Base-by-base conservation (phyloP, 805 yeast genomes). In the Wickerhamomyces rabaulensis region DNA sequence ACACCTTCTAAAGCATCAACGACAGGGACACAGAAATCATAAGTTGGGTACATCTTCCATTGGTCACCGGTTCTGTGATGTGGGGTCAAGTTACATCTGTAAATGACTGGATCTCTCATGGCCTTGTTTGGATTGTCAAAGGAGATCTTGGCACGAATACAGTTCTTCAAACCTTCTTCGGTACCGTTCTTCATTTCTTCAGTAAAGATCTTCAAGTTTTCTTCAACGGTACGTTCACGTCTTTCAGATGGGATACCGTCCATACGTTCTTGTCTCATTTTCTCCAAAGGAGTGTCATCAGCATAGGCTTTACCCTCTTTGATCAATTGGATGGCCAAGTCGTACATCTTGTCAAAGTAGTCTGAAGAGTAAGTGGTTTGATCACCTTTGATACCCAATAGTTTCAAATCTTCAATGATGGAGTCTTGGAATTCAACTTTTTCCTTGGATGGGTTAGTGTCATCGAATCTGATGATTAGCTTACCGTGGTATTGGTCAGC, bases 261-360 rank as follows among this genome's bases (percentile, higher is more conserved):
- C 87, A 88, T 89, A 79, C 99, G 87, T 76, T 94, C 96, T 64
- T 91, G 96, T 74, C 99, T 87, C 99, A 94, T 94, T 67, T 79
- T 76, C 63, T 92, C 98, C 59, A 81, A 80, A 44, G 91, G 87
- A 40, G 99, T 94, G 63, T 94, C 98, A 65, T 94, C 99, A 75
- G 96, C 87, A 74, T 94, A 94, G 39, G 99, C 99, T 57, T 87
- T 84, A 52, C 97, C 98, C 48, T 87, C 96, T 70, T 88, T 87
- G 75, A 94, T 94, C 82, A 92, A 68, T 65, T 87, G 70, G 50
- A 92, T 65, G 50, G 96, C 94, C 52, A 79, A 75, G 26, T 89
- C 92, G 69, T 87, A 91, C 97, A 94, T 91, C 58, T 80, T 66
- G 54, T 88, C 83, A 69, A 94, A 94, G 74, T 94, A 92, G 69